Evolutionary conservation across 495 filamentous ascomycete species (phyloP).

Genomic region (Aspergillus asperescens): DNA sequence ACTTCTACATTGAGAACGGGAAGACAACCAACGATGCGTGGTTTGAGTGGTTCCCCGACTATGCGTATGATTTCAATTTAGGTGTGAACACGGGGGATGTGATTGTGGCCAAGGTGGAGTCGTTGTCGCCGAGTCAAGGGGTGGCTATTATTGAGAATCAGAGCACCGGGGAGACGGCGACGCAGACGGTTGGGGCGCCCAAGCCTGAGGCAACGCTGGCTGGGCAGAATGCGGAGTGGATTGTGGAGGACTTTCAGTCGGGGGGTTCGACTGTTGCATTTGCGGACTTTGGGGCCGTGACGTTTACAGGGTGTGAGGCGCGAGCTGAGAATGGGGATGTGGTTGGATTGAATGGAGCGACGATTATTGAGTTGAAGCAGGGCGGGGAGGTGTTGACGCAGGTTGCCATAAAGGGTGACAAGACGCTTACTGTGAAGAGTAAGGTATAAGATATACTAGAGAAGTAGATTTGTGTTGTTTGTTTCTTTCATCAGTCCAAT

Average conservation of each 20-base stretch:
- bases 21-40: constrained; percentile 48
- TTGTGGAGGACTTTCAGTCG: constrained; percentile 57
- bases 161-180: constrained; percentile 49
- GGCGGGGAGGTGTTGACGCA: constrained; percentile 43
- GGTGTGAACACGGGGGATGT: constrained; percentile 49
- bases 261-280: constrained; percentile 45
- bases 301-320: constrained; percentile 38
- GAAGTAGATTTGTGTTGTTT: background rate
- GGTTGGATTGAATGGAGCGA: constrained; percentile 37
- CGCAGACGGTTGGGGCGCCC: constrained; percentile 44
- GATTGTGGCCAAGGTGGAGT: constrained; percentile 50
- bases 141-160: constrained; percentile 53
- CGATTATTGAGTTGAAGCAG: constrained; percentile 50
- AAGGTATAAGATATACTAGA: background rate
- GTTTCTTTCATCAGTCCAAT: too few species aligned
- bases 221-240: constrained; percentile 57
- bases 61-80: constrained; percentile 52
- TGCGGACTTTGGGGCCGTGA: constrained; percentile 49
- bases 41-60: constrained; percentile 62
- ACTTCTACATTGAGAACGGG: constrained; percentile 45
- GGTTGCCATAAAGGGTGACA: constrained; percentile 37
- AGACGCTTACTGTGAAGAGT: constrained; percentile 32
- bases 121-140: constrained; percentile 44
- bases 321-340: constrained; percentile 32
- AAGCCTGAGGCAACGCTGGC: constrained; percentile 31